phyloP scores from a whole-genome alignment of 805 yeast species.

The Suhomyces pyralidae region DNA sequence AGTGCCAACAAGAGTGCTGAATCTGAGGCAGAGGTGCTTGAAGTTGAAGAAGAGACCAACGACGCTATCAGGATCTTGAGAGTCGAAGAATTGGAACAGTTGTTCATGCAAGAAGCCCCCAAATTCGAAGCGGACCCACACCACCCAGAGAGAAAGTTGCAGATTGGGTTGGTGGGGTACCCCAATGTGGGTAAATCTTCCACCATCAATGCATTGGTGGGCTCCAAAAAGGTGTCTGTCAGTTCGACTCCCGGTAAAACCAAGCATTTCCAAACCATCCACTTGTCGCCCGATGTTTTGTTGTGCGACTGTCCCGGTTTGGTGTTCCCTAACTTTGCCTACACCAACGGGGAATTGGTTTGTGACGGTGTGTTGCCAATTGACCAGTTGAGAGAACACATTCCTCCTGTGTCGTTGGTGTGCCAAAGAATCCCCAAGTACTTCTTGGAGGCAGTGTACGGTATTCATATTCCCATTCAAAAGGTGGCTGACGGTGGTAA shows the following conservation, averaged over 20 bases:
- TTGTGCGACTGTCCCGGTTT: conserved; percentile 99
- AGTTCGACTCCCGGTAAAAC: conserved; percentile 99
- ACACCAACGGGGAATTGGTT: conserved; percentile 92
- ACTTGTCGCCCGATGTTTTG: conserved; percentile 74
- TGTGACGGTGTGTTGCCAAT: conserved; percentile 99
- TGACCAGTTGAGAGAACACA: conserved; percentile 89
- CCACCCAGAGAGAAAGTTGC: conserved; percentile 58
- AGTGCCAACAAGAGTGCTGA: background rate
- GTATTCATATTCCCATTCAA: conserved; percentile 79
- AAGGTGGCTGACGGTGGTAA: conserved; percentile 84
- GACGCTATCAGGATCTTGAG: conserved; percentile 61
- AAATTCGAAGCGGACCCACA: conserved; percentile 53
- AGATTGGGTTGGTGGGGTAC: conserved; percentile 95
- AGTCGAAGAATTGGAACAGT: conserved; percentile 79
- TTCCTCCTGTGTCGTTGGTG: conserved; percentile 84
- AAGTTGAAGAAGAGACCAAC: conserved; percentile 23
- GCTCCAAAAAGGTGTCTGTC: conserved; percentile 96
- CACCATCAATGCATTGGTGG: conserved; percentile 95
- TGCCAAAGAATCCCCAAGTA: conserved; percentile 86
- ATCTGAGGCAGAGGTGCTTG: conserved; percentile 11
- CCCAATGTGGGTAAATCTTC: conserved; percentile 95
- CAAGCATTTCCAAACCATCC: conserved; percentile 96
- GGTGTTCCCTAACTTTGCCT: conserved; percentile 96
- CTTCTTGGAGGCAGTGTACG: conserved; percentile 87
- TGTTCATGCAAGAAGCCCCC: conserved; percentile 81